Percentiles rank a stretch among this genome's conserved stretches.
Evolutionary conservation across 2,329 filamentous ascomycete species (phyloP).

Genomic region (Daldinia eschscholtzii): DNA sequence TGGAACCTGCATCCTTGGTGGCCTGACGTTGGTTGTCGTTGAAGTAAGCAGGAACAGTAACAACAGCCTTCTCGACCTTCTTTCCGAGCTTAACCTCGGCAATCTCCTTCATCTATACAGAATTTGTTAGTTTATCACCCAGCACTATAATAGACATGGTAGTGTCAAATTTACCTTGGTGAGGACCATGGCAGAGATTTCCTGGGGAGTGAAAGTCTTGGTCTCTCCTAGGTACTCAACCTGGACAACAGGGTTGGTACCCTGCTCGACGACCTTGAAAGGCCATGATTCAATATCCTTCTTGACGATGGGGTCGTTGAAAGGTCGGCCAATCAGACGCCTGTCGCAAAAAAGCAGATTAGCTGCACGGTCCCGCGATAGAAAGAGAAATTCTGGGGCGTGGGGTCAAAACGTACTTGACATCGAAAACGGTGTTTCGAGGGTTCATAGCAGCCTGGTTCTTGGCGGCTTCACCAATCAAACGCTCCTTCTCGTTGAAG

Average conservation of each 20-base stretch:
- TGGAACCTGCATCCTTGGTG: constrained; percentile 99
- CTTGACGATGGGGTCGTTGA: constrained; percentile 96
- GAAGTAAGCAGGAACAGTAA: constrained; percentile 99
- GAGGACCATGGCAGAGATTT: constrained; percentile 99
- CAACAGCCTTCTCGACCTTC: constrained; percentile 99
- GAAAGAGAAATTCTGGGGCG: neutral
- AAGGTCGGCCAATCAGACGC: constrained; percentile 97
- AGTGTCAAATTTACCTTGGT: constrained; percentile 77
- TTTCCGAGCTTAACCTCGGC: constrained; percentile 98
- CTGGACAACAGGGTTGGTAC: constrained; percentile 89
- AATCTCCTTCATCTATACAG: constrained; percentile 93
- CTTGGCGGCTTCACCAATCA: constrained; percentile 99
- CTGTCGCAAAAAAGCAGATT: constrained; percentile 58
- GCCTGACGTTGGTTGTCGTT: constrained; percentile 99
- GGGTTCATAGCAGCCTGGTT: constrained; percentile 99
- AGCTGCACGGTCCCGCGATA: constrained; percentile 1
- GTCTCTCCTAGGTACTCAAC: constrained; percentile 95
- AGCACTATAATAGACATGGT: neutral
- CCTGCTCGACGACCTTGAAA: constrained; percentile 96
- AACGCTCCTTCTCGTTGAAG: constrained; percentile 97
- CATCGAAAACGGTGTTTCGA: constrained; percentile 96
- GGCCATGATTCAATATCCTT: constrained; percentile 99
- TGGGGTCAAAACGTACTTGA: constrained; percentile 78
- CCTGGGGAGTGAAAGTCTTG: constrained; percentile 97
- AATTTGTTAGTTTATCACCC: constrained; percentile 35